A percentile compares a stretch with the other conserved stretches of the same genome.
Conservation (phyloP, 208 protist species). For the Vickermania spadyakhi region DNA sequence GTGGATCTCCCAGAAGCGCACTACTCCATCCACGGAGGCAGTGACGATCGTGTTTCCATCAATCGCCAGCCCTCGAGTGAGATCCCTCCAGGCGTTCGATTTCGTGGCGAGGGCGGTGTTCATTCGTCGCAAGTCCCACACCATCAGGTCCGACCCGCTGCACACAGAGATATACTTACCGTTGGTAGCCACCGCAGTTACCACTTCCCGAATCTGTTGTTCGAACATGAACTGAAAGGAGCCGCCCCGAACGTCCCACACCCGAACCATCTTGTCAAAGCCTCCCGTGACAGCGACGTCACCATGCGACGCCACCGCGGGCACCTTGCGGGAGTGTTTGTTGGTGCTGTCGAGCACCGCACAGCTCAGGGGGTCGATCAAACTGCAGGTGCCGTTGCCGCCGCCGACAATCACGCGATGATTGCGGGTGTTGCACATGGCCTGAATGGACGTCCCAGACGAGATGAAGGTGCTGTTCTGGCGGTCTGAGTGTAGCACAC, state of each 20-base stretch:
- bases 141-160: conserved; percentile 68
- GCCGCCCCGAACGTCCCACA: conserved; percentile 74
- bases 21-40: conserved; percentile 77
- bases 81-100: conserved; percentile 73
- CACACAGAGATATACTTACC: conserved; percentile 61
- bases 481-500: conserved; percentile 79
- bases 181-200: conserved; percentile 68
- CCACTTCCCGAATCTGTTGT: conserved; percentile 43
- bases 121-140: conserved; percentile 76
- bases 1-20: conserved; percentile 66
- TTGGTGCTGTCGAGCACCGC: conserved; percentile 55
- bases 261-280: conserved; percentile 68
- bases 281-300: conserved; percentile 63
- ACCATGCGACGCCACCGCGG: conserved; percentile 60
- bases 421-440: conserved; percentile 62
- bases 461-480: conserved; percentile 81
- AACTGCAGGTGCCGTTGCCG: conserved; percentile 63
- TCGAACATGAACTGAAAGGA: conserved; percentile 47
- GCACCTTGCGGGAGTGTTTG: conserved; percentile 75
- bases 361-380: conserved; percentile 64
- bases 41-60: conserved; percentile 66
- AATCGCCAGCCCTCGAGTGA: conserved; percentile 79
- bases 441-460: conserved; percentile 75
- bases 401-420: conserved; percentile 71
- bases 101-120: conserved; percentile 39